These are phyloP conservation scores for Alloascoidea hylecoeti DNA, from an alignment of 805 yeast species.

Conservation along the genomic window DNA sequence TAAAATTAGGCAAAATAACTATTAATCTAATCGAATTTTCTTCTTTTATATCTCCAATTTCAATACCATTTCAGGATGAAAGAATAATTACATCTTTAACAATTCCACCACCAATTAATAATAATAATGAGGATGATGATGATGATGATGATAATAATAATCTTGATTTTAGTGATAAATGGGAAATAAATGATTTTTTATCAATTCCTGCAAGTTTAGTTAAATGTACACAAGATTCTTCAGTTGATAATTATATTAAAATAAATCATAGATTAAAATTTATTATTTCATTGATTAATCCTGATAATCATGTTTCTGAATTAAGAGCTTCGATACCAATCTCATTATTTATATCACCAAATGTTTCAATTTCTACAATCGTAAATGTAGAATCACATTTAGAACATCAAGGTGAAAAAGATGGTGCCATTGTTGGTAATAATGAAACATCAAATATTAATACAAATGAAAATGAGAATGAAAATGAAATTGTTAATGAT, in stretches of 20 bases:
- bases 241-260: slow-evolving; percentile 51
- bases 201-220: slow-evolving; percentile 61
- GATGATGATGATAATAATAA: slow-evolving; percentile 5
- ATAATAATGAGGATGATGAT: slow-evolving; percentile 6
- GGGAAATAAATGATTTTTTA: slow-evolving; percentile 58
- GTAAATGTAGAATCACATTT: too few relatives aligned
- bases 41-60: slow-evolving; percentile 47
- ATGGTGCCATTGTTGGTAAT: too few relatives aligned
- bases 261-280: slow-evolving; percentile 84
- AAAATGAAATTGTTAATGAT: too few relatives aligned
- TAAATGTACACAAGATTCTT: slow-evolving; percentile 79
- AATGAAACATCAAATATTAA: too few relatives aligned
- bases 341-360: slow-evolving; percentile 64
- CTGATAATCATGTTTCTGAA: slow-evolving; percentile 90
- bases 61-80: slow-evolving; percentile 48
- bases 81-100: slow-evolving; percentile 38
- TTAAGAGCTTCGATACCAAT: slow-evolving; percentile 84
- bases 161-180: slow-evolving; percentile 33
- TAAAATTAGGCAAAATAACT: slow-evolving; percentile 58
- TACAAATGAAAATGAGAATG: too few relatives aligned
- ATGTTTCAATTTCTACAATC: slow-evolving; percentile 51
- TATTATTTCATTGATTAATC: slow-evolving; percentile 62
- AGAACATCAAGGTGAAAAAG: too few relatives aligned
- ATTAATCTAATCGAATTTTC: slow-evolving; percentile 57
- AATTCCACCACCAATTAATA: slow-evolving; percentile 27